Conservation (phyloP, 2,329 filamentous ascomycete genomes). For the Colletotrichum sp. region DNA sequence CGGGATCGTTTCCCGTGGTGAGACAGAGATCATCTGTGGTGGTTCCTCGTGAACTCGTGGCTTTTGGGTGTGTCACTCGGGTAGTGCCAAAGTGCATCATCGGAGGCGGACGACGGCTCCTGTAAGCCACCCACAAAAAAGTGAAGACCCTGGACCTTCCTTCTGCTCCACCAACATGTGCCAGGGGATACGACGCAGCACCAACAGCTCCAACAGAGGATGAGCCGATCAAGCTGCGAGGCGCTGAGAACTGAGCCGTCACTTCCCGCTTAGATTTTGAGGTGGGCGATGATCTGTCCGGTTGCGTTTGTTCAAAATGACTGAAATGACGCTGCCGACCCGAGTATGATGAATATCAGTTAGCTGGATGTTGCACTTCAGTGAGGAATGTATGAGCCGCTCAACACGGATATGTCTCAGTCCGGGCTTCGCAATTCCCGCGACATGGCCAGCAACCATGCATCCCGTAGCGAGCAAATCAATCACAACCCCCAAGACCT, state of each 20-base stretch:
- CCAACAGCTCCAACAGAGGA: not conserved
- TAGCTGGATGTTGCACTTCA: not conserved
- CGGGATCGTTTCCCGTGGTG: conserved; percentile 13
- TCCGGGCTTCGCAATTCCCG: not conserved
- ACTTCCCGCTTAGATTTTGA: not conserved
- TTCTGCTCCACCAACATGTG: not conserved
- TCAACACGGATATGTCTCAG: not conserved
- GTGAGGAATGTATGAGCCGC: not conserved
- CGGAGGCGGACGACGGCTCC: not conserved
- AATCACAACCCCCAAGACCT: not conserved
- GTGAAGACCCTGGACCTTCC: not conserved
- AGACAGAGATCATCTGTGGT: conserved; percentile 2
- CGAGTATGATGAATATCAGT: not conserved
- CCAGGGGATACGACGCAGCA: not conserved
- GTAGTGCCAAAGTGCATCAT: not conserved
- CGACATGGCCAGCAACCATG: not conserved
- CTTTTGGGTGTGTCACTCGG: not conserved
- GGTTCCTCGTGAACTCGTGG: conserved; percentile 7
- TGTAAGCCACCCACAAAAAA: not conserved
- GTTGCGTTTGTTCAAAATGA: not conserved
- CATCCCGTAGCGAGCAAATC: not conserved
- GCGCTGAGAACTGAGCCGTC: not conserved
- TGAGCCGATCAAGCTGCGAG: not conserved
- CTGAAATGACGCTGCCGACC: not conserved
- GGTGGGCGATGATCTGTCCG: not conserved